Evolutionary conservation across 495 filamentous ascomycete genomes (phyloP), one percentile per base, ranked within the genome.

Genomic region (Talaromyces borbonicus): DNA sequence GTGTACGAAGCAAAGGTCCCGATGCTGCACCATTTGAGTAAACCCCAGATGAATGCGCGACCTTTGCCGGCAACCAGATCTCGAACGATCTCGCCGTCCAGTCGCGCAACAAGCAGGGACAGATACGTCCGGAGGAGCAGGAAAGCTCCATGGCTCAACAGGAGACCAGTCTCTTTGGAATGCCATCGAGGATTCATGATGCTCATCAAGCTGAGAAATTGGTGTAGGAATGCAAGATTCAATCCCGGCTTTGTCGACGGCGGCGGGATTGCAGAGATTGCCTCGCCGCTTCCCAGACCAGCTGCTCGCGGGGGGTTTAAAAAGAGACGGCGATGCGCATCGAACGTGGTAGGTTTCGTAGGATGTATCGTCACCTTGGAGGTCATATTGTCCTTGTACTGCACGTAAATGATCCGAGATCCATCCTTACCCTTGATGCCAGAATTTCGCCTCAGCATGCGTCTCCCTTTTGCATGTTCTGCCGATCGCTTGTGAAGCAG

Each of bases 151-250:
- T 96, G 93, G 52, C 86, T 85, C 52, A 93, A 63, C 32, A 99
- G 68, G 47, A 99, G 61, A 2, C 87, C 90, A 1, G 88, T 88
- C 68, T 97, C 93, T 60, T 97, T 97, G 64, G 87, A 90, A 20
- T 79, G 80, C 87, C 88, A 95, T 52, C 90, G 69, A 7, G 93
- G 93, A 49, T 97, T 84, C 90, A 96, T 95, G 54, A 99, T 97
- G 64, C 84, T 96, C 56, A 95, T 73, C 36, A 99, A 69, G 56
- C 89, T 94, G 36, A 95, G 73, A 54, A 97, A 94, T 64, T 99
- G 93, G 59, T 99, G 92, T 18, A 99, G 65, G 58, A 99, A 99
- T n/a, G 93, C 93, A 36, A 97, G 73, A 59, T 99, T 99, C 41
- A 99, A 67, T 4, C 93, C 93, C 1, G 93, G 72, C 59, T 95